Evolutionary conservation across 1,284 basidiomycete genomes (phyloP), one percentile per base, ranked within the genome.

Genomic region (Malassezia dermatis): DNA sequence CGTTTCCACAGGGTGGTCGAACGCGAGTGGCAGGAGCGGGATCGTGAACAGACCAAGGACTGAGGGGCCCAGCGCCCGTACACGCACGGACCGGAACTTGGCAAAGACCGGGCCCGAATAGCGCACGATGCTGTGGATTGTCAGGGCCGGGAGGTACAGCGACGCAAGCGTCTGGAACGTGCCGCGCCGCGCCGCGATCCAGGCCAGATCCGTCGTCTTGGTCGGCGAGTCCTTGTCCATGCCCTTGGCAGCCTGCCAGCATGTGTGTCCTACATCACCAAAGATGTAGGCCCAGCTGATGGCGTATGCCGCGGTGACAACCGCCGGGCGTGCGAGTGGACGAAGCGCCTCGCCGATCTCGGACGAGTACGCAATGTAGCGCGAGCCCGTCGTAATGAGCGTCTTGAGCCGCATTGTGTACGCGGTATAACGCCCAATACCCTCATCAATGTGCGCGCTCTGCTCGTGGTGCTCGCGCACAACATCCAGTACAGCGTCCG

Each of bases 331-430:
- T 3, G 91, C 86, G 34, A 93, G 81, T 1, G 89, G 89, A 27
- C 89, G 80, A 76, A 94, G 90, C 0, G 89, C 87, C 76, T 94
- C 90, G 54, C 90, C 90, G 30, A 94, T 78, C 71, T 94, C 89
- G 76, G 85, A 87, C 21, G 87, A 88, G 81, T 84, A 76, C 17
- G 63, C 71, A 8, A 65, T 56, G 35, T 67, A 71, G 6, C 70
- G 59, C 2, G 60, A 59, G 3, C 59, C 56, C 15, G 69, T 48
- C 11, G 55, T 26, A 15, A 67, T 50, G 30, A 68, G 59, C 11
- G 69, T 73, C 35, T 67, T 61, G 26, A 73, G 53, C 0, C 70
- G 67, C 48, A 60, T 61, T 0, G 62, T 57, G 44, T 69, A 73
- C 11, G 69, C 70, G 2, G 62, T 61, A 27, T 67, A 69, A 1